These are phyloP conservation scores for Cupressus sempervirens DNA, from an alignment of 75 land plant genomes.

Conservation along the genomic window DNA sequence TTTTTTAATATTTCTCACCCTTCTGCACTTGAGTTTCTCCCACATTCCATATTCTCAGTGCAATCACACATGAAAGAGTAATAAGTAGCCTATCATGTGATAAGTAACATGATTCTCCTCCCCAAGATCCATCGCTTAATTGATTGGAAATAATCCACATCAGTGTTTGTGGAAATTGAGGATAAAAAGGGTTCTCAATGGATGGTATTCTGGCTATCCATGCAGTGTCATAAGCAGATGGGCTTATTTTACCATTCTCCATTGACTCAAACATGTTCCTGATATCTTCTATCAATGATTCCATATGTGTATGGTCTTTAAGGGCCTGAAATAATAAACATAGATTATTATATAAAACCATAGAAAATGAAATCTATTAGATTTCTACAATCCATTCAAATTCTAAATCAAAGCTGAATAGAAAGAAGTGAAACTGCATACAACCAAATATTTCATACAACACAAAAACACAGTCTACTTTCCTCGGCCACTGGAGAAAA, in stretches of 20 bases:
- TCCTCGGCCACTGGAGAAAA: too few species aligned
- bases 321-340: not conserved
- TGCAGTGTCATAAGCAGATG: conserved; percentile 34
- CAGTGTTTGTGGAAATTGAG: conserved; percentile 35
- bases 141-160: conserved; percentile 22
- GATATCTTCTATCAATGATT: conserved; percentile 1
- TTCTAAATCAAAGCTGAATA: too few species aligned
- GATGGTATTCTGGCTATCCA: conserved; percentile 47
- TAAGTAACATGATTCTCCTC: not conserved
- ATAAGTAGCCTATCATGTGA: conserved; percentile 24
- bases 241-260: not conserved
- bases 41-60: conserved; percentile 28
- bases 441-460: too few species aligned
- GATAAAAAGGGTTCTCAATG: conserved; percentile 17
- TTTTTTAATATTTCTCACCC: conserved; percentile 8
- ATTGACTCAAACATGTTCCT: not conserved
- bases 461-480: too few species aligned
- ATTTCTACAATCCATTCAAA: too few species aligned
- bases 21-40: conserved; percentile 17
- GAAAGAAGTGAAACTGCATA: too few species aligned
- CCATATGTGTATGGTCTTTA: not conserved
- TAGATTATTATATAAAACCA: too few species aligned
- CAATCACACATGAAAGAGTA: conserved; percentile 37
- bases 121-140: conserved; percentile 52
- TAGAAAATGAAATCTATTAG: too few species aligned